A percentile compares a stretch with the other conserved stretches of the same genome.
phyloP scores from a whole-genome alignment of 2,329 filamentous ascomycete genomes.

The Fusarium burgessii region DNA sequence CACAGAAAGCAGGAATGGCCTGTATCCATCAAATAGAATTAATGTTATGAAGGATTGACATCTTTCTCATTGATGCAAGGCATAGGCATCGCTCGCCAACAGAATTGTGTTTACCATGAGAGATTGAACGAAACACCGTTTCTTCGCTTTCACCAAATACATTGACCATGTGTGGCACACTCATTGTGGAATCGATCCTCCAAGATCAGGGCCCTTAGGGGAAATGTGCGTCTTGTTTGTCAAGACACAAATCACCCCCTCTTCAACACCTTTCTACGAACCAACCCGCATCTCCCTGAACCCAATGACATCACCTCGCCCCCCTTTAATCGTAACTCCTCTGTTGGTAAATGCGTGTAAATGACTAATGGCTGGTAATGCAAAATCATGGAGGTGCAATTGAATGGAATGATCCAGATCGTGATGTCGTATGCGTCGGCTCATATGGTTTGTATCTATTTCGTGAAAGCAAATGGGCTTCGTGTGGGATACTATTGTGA shows the following conservation, averaged over 20 bases:
- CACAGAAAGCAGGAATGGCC: background rate
- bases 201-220: slow-evolving; percentile 5
- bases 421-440: slow-evolving; percentile 42
- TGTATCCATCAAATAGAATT: background rate
- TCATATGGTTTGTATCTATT: slow-evolving; percentile 26
- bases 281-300: background rate
- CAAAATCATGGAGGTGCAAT: slow-evolving; percentile 40
- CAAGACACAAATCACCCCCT: slow-evolving; percentile 25
- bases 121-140: slow-evolving; percentile 35
- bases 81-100: slow-evolving; percentile 26
- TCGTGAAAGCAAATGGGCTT: slow-evolving; percentile 33
- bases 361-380: slow-evolving; percentile 41
- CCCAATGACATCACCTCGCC: slow-evolving; percentile 1
- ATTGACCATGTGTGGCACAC: slow-evolving; percentile 32
- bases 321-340: slow-evolving; percentile 24
- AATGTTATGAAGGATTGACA: slow-evolving; percentile 33
- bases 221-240: slow-evolving; percentile 27
- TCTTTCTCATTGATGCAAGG: slow-evolving; percentile 37
- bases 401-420: slow-evolving; percentile 42
- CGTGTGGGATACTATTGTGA: slow-evolving; percentile 21
- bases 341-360: slow-evolving; percentile 42
- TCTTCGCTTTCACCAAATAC: slow-evolving; percentile 39
- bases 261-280: slow-evolving; percentile 8
- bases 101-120: slow-evolving; percentile 30
- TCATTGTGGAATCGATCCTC: slow-evolving; percentile 29